These are phyloP conservation scores for Syzygium aqueum DNA, from an alignment of 345 rosid species.

Conservation along the genomic window DNA sequence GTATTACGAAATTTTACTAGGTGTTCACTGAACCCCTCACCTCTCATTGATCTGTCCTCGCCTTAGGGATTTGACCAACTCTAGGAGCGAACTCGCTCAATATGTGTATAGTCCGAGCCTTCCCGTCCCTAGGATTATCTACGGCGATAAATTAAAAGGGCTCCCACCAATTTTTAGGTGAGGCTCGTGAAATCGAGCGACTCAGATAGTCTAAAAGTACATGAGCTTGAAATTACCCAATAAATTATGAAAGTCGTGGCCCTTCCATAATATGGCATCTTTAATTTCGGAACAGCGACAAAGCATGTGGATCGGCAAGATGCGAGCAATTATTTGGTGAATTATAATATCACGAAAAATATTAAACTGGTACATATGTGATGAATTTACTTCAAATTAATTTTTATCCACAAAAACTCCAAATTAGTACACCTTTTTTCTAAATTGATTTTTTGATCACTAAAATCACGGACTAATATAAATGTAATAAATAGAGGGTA, in stretches of 20 bases:
- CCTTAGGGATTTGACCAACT: background rate
- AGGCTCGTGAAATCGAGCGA: fast-evolving
- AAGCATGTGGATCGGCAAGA: background rate
- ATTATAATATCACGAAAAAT: no score
- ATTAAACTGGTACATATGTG: no score
- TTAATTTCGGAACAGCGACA: background rate
- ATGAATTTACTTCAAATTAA: no score
- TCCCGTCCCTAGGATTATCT: fast-evolving
- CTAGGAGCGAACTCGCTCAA: background rate
- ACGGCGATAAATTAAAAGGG: background rate
- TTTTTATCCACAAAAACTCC: no score
- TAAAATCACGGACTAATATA: no score
- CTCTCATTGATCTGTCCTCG: background rate
- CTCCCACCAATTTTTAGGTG: background rate
- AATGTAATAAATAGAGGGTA: no score
- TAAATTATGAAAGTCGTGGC: fast-evolving
- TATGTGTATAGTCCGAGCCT: background rate
- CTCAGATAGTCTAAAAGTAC: fast-evolving
- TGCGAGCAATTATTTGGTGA: no score
- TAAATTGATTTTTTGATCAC: no score
- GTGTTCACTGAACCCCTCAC: background rate
- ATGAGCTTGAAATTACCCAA: fast-evolving
- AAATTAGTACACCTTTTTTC: no score
- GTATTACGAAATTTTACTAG: no score
- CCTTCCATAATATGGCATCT: background rate